These are phyloP conservation scores for Coemansia sp. DNA, from an alignment of 192 early-diverging fungal genomes.

Conservation along the genomic window DNA sequence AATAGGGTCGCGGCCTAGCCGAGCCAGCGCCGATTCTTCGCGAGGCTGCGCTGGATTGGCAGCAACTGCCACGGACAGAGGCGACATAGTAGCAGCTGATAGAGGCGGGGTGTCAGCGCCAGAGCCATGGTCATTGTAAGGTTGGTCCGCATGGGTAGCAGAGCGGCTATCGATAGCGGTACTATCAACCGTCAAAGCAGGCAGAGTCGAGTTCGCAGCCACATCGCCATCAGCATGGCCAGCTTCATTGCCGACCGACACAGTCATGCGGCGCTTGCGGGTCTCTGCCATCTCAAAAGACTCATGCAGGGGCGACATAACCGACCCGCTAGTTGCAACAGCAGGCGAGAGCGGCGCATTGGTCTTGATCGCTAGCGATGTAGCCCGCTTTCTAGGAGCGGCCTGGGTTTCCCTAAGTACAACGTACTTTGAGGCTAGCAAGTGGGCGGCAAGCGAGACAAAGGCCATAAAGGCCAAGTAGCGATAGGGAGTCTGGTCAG, in stretches of 20 bases:
- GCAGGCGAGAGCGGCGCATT: not conserved
- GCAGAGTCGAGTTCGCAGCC: not conserved
- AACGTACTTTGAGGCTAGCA: conserved; percentile 46
- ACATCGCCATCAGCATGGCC: not conserved
- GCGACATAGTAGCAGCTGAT: not conserved
- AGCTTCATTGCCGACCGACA: conserved; percentile 5
- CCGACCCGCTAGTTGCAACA: not conserved
- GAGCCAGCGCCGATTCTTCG: conserved; percentile 9
- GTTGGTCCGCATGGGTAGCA: not conserved
- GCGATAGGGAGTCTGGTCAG: conserved; percentile 43
- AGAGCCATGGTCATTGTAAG: not conserved
- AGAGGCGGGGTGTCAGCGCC: not conserved
- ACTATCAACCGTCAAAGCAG: not conserved
- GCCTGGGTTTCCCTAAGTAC: conserved; percentile 10
- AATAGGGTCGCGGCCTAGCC: conserved; percentile 28
- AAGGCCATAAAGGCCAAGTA: conserved; percentile 58
- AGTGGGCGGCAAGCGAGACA: conserved; percentile 48
- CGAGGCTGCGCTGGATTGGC: not conserved
- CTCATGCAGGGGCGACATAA: conserved; percentile 9
- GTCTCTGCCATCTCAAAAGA: conserved; percentile 39
- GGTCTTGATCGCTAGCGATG: conserved; percentile 1
- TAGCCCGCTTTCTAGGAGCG: conserved; percentile 16
- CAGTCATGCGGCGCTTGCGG: conserved; percentile 36
- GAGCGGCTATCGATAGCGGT: not conserved
- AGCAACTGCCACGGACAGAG: not conserved